Conservation (phyloP, 1,284 basidiomycete species). For the Xerocomus amazonicus region DNA sequence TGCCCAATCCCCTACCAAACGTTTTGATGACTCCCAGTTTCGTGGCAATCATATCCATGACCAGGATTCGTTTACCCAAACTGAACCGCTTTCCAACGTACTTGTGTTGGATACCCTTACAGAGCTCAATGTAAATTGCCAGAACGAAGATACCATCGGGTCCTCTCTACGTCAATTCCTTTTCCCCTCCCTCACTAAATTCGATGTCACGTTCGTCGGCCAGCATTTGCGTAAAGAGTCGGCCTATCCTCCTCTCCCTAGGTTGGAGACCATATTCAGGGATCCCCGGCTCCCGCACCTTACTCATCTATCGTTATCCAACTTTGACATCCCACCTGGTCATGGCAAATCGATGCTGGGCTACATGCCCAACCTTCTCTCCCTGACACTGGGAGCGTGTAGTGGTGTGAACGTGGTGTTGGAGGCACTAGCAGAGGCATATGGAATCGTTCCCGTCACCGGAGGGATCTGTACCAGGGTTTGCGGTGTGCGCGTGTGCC, state of each 20-base stretch:
- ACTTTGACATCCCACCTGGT: slow-evolving; percentile 30
- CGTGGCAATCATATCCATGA: slow-evolving; percentile 32
- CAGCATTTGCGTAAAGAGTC: slow-evolving; percentile 22
- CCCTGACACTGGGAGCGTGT: slow-evolving; percentile 36
- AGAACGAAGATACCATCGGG: slow-evolving; percentile 37
- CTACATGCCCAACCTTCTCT: slow-evolving; percentile 38
- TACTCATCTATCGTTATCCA: slow-evolving; percentile 35
- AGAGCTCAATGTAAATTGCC: slow-evolving; percentile 41
- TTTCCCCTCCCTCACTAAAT: slow-evolving; percentile 41
- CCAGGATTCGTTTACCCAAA: slow-evolving; percentile 20
- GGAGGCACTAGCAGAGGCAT: slow-evolving; percentile 30
- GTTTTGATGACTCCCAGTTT: slow-evolving; percentile 26
- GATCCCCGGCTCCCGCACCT: slow-evolving; percentile 40
- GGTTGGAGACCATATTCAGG: slow-evolving; percentile 39
- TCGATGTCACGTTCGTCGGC: slow-evolving; percentile 39
- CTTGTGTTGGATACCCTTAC: slow-evolving; percentile 34
- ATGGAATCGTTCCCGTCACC: slow-evolving; percentile 17
- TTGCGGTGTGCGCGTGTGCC: slow-evolving; percentile 42
- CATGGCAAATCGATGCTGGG: slow-evolving; percentile 34
- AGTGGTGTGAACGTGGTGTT: slow-evolving; percentile 26
- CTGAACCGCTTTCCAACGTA: slow-evolving; percentile 30
- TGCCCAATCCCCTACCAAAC: slow-evolving; percentile 30
- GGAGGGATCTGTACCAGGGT: slow-evolving; percentile 10
- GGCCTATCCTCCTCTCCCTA: slow-evolving; percentile 27
- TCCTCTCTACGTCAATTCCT: slow-evolving; percentile 40